These are phyloP conservation scores for Boletus insuetus DNA, from an alignment of 768 basidiomycete genomes.

Conservation along the genomic window DNA sequence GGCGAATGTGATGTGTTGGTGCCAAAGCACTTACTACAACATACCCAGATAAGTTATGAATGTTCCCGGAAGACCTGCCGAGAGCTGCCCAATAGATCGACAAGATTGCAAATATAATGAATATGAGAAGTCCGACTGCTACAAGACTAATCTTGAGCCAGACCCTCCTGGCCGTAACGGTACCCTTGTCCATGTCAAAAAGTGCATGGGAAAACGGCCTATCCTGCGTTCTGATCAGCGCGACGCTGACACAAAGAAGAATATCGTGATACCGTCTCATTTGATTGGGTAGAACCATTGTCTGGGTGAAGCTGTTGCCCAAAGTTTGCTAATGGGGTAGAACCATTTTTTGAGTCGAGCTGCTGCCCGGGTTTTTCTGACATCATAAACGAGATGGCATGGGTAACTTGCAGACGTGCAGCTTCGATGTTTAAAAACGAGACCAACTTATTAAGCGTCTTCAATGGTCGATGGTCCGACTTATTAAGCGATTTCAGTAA, in stretches of 20 bases:
- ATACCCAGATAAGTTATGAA: conserved; percentile 49
- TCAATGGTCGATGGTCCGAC: no score
- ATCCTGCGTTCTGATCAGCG: conserved; percentile 17
- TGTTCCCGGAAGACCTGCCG: conserved; percentile 39
- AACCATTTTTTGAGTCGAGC: background rate
- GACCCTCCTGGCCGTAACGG: conserved; percentile 30
- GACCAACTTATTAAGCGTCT: conserved; percentile 20
- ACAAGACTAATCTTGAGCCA: conserved; percentile 43
- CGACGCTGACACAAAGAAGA: background rate
- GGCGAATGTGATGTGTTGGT: background rate
- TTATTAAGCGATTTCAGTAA: background rate
- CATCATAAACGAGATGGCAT: conserved; percentile 1
- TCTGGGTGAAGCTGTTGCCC: background rate
- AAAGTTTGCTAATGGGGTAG: background rate
- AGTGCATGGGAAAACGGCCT: conserved; percentile 30
- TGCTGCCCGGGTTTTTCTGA: background rate
- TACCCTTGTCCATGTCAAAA: conserved; percentile 29
- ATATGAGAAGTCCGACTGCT: conserved; percentile 35
- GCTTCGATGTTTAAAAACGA: background rate
- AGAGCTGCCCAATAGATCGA: conserved; percentile 62
- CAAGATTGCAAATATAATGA: conserved; percentile 49
- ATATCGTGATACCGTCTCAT: conserved; percentile 9
- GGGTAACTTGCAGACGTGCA: background rate
- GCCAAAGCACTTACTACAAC: conserved; percentile 46
- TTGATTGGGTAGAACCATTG: background rate